Percentiles rank a stretch among this genome's conserved stretches.
These are phyloP conservation scores for Kernera saxatilis DNA, from an alignment of 345 rosid species.

Conservation along the genomic window DNA sequence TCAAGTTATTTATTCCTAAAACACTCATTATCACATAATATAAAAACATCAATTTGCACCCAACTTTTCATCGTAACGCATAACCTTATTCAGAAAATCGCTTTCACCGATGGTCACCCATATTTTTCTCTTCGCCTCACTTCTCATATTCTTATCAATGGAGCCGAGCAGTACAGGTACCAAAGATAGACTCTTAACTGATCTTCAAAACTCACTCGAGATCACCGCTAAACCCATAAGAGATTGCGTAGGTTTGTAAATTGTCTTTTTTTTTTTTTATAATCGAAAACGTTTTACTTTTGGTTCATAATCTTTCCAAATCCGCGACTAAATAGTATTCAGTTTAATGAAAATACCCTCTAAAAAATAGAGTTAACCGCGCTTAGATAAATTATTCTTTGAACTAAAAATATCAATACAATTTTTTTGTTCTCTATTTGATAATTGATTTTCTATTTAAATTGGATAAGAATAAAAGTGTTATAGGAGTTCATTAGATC, in stretches of 20 bases:
- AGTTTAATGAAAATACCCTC: neutral
- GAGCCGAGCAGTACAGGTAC: neutral
- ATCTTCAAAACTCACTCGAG: conserved; percentile 33
- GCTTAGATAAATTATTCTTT: too few species aligned
- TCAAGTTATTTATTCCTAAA: too few species aligned
- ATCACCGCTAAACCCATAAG: conserved; percentile 33
- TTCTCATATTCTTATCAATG: conserved; percentile 9
- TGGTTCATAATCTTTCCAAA: conserved; percentile 25
- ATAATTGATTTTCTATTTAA: too few species aligned
- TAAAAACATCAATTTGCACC: neutral
- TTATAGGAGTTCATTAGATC: too few species aligned
- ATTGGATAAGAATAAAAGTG: too few species aligned
- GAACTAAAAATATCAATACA: too few species aligned
- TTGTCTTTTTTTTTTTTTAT: neutral
- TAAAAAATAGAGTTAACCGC: neutral
- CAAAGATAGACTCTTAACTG: conserved; percentile 28
- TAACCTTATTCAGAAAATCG: neutral
- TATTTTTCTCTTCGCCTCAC: neutral
- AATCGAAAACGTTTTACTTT: neutral
- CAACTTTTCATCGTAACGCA: neutral
- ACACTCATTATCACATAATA: neutral
- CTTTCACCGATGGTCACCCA: conserved; percentile 4
- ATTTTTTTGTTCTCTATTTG: too few species aligned
- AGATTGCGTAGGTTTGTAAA: conserved; percentile 29
- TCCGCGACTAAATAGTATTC: neutral